Evolutionary conservation across 108 stramenopile species (phyloP), one percentile per base, ranked within the genome.

Genomic region (Cyclotella kingstonii): DNA sequence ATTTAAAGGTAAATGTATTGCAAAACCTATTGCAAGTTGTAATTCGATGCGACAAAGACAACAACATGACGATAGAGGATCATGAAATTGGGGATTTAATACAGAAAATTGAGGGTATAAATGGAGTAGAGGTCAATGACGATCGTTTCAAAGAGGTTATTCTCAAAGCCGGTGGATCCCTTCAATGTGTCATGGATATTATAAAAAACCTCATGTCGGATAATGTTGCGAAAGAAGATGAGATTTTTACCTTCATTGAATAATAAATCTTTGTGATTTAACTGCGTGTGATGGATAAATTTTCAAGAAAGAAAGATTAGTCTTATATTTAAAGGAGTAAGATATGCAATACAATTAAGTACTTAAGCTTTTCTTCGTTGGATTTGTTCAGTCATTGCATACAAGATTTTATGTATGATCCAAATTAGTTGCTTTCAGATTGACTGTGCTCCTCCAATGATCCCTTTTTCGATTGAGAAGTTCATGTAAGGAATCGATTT

Each of bases 141-240:
- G 35, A 50, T 26, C 34, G 29, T 18, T 57, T 75, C 14, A 17
- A 39, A 33, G 47, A 68, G 9, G 70, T 48, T n/a, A 42, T 71
- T 12, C 36, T 41, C 14, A 30, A 5, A 17, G 29, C 48, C 5
- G 44, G 61, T 63, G 81, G 48, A 53, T 68, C 55, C 43, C 82
- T 36, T 61, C 70, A 31, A 48, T 76, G 17, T 64, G 67, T 86
- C 36, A 82, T 86, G 70, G 81, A 84, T 26, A 67, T 82, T 26
- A 63, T 86, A 17, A 66, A 77, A 54, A 84, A 86, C 44, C 65
- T 86, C 17, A 40, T 81, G 30, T 46, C 54, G 14, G 78, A 83
- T 22, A 60, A 81, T 21, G 25, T 76, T 14, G 49, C 73, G 3
- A 73, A 63, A 40, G 68, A 55, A 7, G 65, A 82, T 18, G 33